Evolutionary conservation across 169 alveolate species (phyloP).

Genomic region (Eimeria maxima): DNA sequence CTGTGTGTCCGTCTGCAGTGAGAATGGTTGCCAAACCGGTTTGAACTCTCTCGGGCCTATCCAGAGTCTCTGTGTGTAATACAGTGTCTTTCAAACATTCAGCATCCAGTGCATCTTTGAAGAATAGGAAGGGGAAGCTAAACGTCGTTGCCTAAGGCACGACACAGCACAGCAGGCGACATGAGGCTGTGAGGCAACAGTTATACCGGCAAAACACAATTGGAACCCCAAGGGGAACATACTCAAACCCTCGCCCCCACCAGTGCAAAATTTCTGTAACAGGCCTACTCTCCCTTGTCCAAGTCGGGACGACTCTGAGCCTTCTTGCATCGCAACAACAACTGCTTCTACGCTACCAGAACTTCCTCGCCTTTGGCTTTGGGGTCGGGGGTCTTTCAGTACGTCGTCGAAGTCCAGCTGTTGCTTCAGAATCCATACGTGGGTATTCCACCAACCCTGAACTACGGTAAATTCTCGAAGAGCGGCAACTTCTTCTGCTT

Average conservation of each 20-base stretch:
- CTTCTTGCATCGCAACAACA: constrained; percentile 37
- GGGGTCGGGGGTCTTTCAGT: constrained; percentile 56
- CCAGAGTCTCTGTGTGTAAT: constrained; percentile 58
- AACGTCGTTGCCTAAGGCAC: constrained; percentile 43
- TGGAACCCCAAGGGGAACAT: background rate
- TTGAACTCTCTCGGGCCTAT: background rate
- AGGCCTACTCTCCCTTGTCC: constrained; percentile 45
- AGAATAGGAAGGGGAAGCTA: constrained; percentile 59
- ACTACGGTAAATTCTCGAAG: constrained; percentile 71
- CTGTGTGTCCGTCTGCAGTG: background rate
- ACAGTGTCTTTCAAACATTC: constrained; percentile 53
- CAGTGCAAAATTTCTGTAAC: background rate
- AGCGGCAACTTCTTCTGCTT: constrained; percentile 5
- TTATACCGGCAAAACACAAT: background rate
- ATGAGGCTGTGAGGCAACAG: background rate
- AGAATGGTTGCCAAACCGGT: background rate
- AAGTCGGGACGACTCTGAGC: constrained; percentile 31
- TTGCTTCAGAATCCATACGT: constrained; percentile 64
- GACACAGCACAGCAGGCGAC: constrained; percentile 12
- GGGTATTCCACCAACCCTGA: constrained; percentile 71
- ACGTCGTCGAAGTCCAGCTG: constrained; percentile 33
- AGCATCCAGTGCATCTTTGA: constrained; percentile 48
- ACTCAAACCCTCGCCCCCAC: background rate
- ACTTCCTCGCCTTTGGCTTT: background rate
- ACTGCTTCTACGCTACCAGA: constrained; percentile 28